Evolutionary conservation across 371 early-diverging fungal genomes (phyloP).

Genomic region (Mortierella sp.): DNA sequence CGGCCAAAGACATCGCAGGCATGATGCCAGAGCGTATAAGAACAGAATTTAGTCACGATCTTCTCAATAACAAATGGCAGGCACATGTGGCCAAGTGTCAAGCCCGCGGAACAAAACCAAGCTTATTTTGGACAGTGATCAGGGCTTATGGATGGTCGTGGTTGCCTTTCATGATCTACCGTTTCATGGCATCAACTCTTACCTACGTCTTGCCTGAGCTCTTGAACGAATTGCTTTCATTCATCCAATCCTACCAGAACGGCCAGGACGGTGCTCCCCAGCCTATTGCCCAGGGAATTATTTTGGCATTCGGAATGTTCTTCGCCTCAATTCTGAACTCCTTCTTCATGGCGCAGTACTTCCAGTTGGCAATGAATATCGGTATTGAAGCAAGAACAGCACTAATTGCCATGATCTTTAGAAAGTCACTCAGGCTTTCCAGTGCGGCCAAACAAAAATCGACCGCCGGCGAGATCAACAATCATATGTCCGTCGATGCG

Average conservation of each 20-base stretch:
- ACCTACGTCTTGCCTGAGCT: slow-evolving; percentile 51
- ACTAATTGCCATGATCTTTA: slow-evolving; percentile 66
- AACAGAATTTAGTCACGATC: slow-evolving; percentile 31
- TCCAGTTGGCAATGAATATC: slow-evolving; percentile 37
- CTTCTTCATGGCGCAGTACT: slow-evolving; percentile 55
- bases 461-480: slow-evolving; percentile 81
- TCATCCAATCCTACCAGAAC: slow-evolving; percentile 31
- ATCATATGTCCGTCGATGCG: slow-evolving; percentile 87
- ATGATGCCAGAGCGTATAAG: slow-evolving; percentile 46
- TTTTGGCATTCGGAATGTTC: slow-evolving; percentile 58
- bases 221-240: slow-evolving; percentile 29
- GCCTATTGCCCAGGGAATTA: slow-evolving; percentile 46
- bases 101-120: slow-evolving; percentile 39
- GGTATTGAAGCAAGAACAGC: slow-evolving; percentile 65
- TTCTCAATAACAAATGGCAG: slow-evolving; percentile 39
- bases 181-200: slow-evolving; percentile 34
- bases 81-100: slow-evolving; percentile 23
- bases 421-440: slow-evolving; percentile 69
- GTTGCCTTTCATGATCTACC: slow-evolving; percentile 32
- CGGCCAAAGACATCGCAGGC: slow-evolving; percentile 44
- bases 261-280: slow-evolving; percentile 10
- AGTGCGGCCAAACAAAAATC: slow-evolving; percentile 62
- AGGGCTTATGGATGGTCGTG: slow-evolving; percentile 31
- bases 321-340: slow-evolving; percentile 44
- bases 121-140: slow-evolving; percentile 32